A percentile compares a stretch with the other conserved stretches of the same genome.
These are phyloP conservation scores for Diaporthe vexans DNA, from an alignment of 2,329 filamentous ascomycete genomes.

Conservation along the genomic window DNA sequence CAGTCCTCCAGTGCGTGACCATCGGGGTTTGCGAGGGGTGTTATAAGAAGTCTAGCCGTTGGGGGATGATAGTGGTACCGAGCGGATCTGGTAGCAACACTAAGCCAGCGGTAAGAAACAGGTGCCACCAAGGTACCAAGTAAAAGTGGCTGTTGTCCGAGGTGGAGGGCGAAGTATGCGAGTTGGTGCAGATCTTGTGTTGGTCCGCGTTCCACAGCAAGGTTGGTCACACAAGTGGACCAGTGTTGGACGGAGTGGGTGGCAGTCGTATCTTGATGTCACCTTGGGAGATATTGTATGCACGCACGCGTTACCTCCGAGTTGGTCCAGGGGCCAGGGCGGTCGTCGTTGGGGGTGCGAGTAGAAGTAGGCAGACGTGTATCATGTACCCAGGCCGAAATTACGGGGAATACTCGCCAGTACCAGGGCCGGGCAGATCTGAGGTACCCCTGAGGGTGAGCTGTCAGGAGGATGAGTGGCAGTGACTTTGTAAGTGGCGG, in stretches of 20 bases:
- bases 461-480: slow-evolving; percentile 19
- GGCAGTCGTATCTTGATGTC: slow-evolving; percentile 32
- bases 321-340: not conserved
- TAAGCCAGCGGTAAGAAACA: slow-evolving; percentile 25
- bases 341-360: slow-evolving; percentile 2
- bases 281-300: slow-evolving; percentile 30
- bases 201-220: slow-evolving; percentile 28
- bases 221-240: slow-evolving; percentile 32
- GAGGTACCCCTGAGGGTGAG: slow-evolving; percentile 28
- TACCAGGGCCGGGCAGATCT: slow-evolving; percentile 21
- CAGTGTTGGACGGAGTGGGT: slow-evolving; percentile 9
- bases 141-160: slow-evolving; percentile 19
- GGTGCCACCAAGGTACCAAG: slow-evolving; percentile 4
- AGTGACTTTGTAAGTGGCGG: slow-evolving; percentile 25
- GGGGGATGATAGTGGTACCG: slow-evolving; percentile 25
- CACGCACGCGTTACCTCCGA: not conserved
- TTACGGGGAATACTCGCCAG: slow-evolving; percentile 28
- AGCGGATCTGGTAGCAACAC: slow-evolving; percentile 30
- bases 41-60: slow-evolving; percentile 25
- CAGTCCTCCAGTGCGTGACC: slow-evolving; percentile 46
- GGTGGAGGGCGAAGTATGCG: slow-evolving; percentile 25
- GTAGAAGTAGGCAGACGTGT: slow-evolving; percentile 33
- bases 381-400: slow-evolving; percentile 26
- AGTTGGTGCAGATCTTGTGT: slow-evolving; percentile 27
- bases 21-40: slow-evolving; percentile 32